Percentiles rank a stretch among this genome's conserved stretches.
Evolutionary conservation across 352 stramenopile species (phyloP).

Genomic region (Phytophthora tubulina): DNA sequence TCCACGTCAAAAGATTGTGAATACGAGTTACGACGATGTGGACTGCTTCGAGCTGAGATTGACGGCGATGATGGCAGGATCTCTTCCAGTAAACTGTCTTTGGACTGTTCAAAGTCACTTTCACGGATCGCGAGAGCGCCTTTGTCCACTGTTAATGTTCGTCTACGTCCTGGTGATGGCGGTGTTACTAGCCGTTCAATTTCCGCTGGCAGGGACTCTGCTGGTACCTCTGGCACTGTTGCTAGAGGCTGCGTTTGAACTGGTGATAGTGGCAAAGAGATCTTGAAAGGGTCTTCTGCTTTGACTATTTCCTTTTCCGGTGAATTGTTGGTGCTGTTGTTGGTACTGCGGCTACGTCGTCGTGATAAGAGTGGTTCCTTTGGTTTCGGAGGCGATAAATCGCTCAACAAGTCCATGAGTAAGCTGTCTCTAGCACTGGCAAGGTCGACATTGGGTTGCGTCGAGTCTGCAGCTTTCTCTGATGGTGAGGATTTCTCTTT

Average conservation of each 20-base stretch:
- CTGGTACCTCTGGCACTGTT: slow-evolving; percentile 14
- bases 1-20: slow-evolving; percentile 63
- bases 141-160: slow-evolving; percentile 56
- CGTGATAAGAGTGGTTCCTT: slow-evolving; percentile 10
- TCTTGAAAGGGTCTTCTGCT: slow-evolving; percentile 21
- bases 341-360: slow-evolving; percentile 16
- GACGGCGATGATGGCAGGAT: slow-evolving; percentile 50
- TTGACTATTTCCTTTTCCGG: slow-evolving; percentile 35
- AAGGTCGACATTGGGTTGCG: slow-evolving; percentile 15
- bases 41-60: slow-evolving; percentile 27
- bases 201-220: slow-evolving; percentile 4
- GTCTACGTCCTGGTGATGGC: slow-evolving; percentile 43
- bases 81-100: slow-evolving; percentile 74
- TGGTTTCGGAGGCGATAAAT: slow-evolving; percentile 48
- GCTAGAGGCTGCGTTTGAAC: slow-evolving; percentile 12
- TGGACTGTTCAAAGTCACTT: slow-evolving; percentile 74
- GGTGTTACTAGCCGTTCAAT: slow-evolving; percentile 7
- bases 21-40: slow-evolving; percentile 53
- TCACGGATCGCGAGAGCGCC: slow-evolving; percentile 54
- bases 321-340: slow-evolving; percentile 22
- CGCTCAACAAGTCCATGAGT: slow-evolving; percentile 60
- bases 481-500: slow-evolving; percentile 5
- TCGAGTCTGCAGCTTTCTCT: slow-evolving; percentile 1
- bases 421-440: slow-evolving; percentile 62
- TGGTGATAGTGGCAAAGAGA: slow-evolving; percentile 18